A percentile compares a stretch with the other conserved stretches of the same genome.
phyloP scores from a whole-genome alignment of 1,284 basidiomycete species.

The Ganoderma meredithae region DNA sequence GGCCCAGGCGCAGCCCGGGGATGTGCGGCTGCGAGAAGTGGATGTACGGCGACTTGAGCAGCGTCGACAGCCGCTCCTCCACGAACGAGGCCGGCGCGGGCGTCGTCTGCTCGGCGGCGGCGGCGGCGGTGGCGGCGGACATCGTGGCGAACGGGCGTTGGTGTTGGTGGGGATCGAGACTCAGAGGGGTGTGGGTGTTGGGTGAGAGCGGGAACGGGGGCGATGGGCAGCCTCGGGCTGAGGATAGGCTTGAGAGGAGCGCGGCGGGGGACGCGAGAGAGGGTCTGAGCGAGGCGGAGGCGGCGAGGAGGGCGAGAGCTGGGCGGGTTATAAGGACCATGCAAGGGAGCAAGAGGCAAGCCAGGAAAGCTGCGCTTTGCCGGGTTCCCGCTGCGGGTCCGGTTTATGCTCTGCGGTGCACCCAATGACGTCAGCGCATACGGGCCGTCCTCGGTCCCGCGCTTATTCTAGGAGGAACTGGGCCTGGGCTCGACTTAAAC shows the following conservation, averaged over 20 bases:
- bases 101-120: conserved; percentile 10
- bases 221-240: no score
- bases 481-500: no score
- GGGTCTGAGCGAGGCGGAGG: neutral
- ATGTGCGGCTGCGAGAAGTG: conserved; percentile 36
- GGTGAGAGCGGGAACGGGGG: no score
- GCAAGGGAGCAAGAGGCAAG: neutral
- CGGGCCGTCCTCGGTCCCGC: neutral
- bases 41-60: conserved; percentile 42
- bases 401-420: neutral
- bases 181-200: no score
- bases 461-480: neutral
- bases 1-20: conserved; percentile 36
- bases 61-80: conserved; percentile 36
- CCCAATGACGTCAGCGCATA: neutral
- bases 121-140: conserved; percentile 21
- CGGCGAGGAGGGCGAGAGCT: neutral
- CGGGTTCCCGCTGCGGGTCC: neutral
- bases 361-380: neutral
- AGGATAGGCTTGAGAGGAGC: neutral
- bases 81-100: conserved; percentile 37
- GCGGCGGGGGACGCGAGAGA: neutral
- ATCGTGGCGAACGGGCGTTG: conserved; percentile 22
- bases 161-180: no score
- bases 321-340: conserved; percentile 4